Evolutionary conservation across 495 filamentous ascomycete genomes (phyloP), one percentile per base, ranked within the genome.

Genomic region (Mycothermus thermophilus): DNA sequence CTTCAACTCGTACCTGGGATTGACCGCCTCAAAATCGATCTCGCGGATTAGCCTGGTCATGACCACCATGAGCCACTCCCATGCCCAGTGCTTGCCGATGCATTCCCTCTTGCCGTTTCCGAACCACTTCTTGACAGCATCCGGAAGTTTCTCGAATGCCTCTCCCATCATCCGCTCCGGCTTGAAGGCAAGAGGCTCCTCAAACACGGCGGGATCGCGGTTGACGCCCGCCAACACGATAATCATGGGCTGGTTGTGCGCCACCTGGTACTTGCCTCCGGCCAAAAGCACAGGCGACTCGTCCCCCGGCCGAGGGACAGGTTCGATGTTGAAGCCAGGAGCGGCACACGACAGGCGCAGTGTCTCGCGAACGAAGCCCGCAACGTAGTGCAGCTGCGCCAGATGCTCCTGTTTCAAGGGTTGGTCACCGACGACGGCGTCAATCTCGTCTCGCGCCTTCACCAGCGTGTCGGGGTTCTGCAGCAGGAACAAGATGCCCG

Each of bases 71-170:
- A 58, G 56, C 44, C 77, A 77, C 45, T 79, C 73, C 72, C 68
- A 74, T 0, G 77, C 77, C 56, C 78, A 79, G n/a, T 74, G 59
- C 30, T 72, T 66, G 11, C 77, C 78, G 32, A 81, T 77, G 38
- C 78, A 82, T 32, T 60, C 71, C 30, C 78, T 47, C 59, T 71
- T 71, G 10, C 78, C 79, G 39, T 80, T 81, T 2, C 79, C 79
- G 35, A 79, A 83, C 51, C 62, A 67, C 54, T 78, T 79, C 72
- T 76, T 79, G 4, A 72, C 71, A 13, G 66, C 69, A 11, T 54
- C 50, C 6, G 72, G 74, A 33, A 78, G 43, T 17, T 58, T 62
- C 17, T 74, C 63, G 41, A 80, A 80, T 8, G 64, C 44, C 27
- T 72, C 67, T 37, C 76, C 74, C 19, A 77, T 51, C 75, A 80